Evolutionary conservation across 257 asterid genomes (phyloP).

Genomic region (Pogostemon cablin): DNA sequence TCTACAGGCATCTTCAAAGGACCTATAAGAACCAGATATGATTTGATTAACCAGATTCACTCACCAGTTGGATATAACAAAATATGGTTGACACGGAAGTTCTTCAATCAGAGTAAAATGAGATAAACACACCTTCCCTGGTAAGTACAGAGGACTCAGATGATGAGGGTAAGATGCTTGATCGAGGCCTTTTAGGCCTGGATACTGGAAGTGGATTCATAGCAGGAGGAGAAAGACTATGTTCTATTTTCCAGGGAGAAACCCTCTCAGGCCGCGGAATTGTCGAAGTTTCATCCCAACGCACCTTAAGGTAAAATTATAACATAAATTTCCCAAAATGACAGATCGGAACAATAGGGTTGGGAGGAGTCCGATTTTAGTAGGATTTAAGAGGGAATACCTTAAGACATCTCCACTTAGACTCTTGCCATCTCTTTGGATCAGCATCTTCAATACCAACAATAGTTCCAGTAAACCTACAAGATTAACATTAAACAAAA

Average conservation of each 20-base stretch:
- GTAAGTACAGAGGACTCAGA: constrained; percentile 85
- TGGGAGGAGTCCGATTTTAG: background rate
- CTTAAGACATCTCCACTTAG: constrained; percentile 98
- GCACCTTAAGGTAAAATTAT: constrained; percentile 56
- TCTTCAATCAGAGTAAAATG: constrained; percentile 20
- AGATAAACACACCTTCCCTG: constrained; percentile 63
- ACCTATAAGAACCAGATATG: constrained; percentile 44
- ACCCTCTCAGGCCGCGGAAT: constrained; percentile 90
- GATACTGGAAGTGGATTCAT: constrained; percentile 80
- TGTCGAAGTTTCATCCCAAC: constrained; percentile 94
- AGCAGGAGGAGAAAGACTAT: constrained; percentile 82
- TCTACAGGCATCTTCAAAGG: constrained; percentile 62
- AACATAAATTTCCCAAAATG: constrained; percentile 20
- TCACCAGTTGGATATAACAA: background rate
- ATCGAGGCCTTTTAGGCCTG: constrained; percentile 80
- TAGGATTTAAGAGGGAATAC: constrained; percentile 41
- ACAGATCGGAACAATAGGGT: constrained; percentile 3
- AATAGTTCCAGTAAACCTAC: constrained; percentile 91
- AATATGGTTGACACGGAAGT: constrained; percentile 19
- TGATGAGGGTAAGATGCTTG: constrained; percentile 67
- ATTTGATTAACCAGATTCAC: constrained; percentile 21
- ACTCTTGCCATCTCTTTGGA: constrained; percentile 74
- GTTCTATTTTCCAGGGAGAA: constrained; percentile 97
- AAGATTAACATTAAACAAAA: constrained; percentile 11
- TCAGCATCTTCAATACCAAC: constrained; percentile 89